Evolutionary conservation across 139 green algal species (phyloP), one percentile per base, ranked within the genome.

Genomic region (Yamagishiella unicocca): DNA sequence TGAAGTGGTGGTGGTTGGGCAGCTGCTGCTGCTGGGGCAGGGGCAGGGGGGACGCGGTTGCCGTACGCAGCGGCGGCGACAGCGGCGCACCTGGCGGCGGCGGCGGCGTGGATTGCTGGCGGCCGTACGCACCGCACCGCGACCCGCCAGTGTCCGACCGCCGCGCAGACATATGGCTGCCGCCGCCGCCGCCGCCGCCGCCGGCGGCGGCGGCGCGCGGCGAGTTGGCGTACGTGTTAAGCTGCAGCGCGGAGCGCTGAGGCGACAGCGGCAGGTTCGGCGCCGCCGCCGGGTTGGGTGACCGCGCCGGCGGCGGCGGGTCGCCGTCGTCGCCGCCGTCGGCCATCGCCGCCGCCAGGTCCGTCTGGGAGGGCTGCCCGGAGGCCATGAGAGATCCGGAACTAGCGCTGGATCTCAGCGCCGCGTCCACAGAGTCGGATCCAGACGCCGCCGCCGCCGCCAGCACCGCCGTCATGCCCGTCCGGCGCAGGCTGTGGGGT

Each of bases 171-270:
- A 40, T 38, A 27, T 14, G 33, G 70, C 70, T 24, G 70, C 70
- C 40, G 40, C 70, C 22, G 27, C 29, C 21, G 55, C 55, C 55
- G 55, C 31, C 50, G 50, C 50, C 50, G 50, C 50, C 50, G 50
- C 66, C 31, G 66, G 33, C 66, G n/a, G n/a, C n/a, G n/a, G n/a
- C n/a, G n/a, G n/a, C n/a, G n/a, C n/a, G n/a, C n/a, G n/a, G n/a
- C n/a, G n/a, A n/a, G n/a, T n/a, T n/a, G n/a, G n/a, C n/a, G n/a
- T n/a, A n/a, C n/a, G n/a, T n/a, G n/a, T n/a, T n/a, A n/a, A n/a
- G n/a, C n/a, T n/a, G n/a, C n/a, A n/a, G n/a, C n/a, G 45, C 45
- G 3, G 66, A 74, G 37, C 70, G 70, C 70, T 78, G 70, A 38
- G 70, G 70, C 37, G 70, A 78, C 70, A 54, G 70, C 70, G 70